A percentile compares a stretch with the other conserved stretches of the same genome.
These are phyloP conservation scores for Atkinsonella hypoxylon DNA, from an alignment of 2,329 filamentous ascomycete species.

Conservation along the genomic window DNA sequence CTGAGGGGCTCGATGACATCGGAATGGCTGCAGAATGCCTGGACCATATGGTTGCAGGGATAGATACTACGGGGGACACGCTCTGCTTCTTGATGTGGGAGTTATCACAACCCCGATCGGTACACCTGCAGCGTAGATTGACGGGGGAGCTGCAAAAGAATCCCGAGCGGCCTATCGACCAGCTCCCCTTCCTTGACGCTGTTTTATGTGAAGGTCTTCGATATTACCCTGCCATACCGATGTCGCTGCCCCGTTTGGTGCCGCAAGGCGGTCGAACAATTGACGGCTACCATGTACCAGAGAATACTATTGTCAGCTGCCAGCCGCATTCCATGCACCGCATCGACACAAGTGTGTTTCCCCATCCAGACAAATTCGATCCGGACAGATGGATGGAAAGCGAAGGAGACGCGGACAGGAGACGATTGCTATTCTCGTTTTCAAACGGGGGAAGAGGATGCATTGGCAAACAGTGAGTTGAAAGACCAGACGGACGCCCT, in stretches of 20 bases:
- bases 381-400: slow-evolving; percentile 75
- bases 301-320: slow-evolving; percentile 43
- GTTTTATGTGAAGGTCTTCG: slow-evolving; percentile 50
- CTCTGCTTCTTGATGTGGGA: slow-evolving; percentile 63
- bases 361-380: slow-evolving; percentile 62
- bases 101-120: slow-evolving; percentile 47
- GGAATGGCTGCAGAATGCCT: slow-evolving; percentile 56
- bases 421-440: slow-evolving; percentile 53
- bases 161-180: slow-evolving; percentile 29
- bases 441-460: slow-evolving; percentile 53
- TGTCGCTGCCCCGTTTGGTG: slow-evolving; percentile 52
- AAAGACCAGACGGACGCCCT: no score
- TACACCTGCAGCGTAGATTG: slow-evolving; percentile 37
- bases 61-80: slow-evolving; percentile 59
- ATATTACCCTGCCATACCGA: slow-evolving; percentile 52
- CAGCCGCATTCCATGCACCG: slow-evolving; percentile 51
- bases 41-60: slow-evolving; percentile 60
- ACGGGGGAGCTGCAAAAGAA: slow-evolving; percentile 37
- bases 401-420: slow-evolving; percentile 60
- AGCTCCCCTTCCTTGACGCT: slow-evolving; percentile 48
- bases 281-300: slow-evolving; percentile 42
- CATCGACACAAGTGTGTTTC: slow-evolving; percentile 55
- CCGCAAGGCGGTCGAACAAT: slow-evolving; percentile 41
- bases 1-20: slow-evolving; percentile 32
- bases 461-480: slow-evolving; percentile 52